These are phyloP conservation scores for Monilinia laxa DNA, from an alignment of 2,329 filamentous ascomycete species.

Conservation along the genomic window DNA sequence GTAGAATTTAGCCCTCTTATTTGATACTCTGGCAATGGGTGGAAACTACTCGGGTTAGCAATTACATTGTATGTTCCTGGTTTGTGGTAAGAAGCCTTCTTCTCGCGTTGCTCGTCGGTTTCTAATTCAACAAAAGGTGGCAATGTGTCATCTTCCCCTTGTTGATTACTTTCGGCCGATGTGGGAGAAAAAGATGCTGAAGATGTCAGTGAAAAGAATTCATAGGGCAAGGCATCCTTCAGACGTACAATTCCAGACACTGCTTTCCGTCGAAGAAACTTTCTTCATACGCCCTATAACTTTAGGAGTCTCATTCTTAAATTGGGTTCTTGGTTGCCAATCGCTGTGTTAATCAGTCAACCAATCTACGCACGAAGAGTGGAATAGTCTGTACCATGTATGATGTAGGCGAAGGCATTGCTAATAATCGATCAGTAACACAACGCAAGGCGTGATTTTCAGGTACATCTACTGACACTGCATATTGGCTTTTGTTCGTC, in stretches of 20 bases:
- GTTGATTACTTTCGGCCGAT: neutral
- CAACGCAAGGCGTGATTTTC: neutral
- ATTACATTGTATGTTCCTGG: slow-evolving; percentile 58
- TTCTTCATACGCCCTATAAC: slow-evolving; percentile 53
- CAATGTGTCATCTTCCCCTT: slow-evolving; percentile 46
- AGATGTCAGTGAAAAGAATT: neutral
- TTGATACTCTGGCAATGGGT: slow-evolving; percentile 51
- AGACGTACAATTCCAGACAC: slow-evolving; percentile 56
- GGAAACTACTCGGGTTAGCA: slow-evolving; percentile 54
- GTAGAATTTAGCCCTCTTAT: slow-evolving; percentile 27
- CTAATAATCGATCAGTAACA: slow-evolving; percentile 7
- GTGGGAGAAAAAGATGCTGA: slow-evolving; percentile 1
- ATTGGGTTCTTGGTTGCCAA: slow-evolving; percentile 56
- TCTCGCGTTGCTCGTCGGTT: slow-evolving; percentile 58
- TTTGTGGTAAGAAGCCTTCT: slow-evolving; percentile 50
- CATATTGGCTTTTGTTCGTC: slow-evolving; percentile 9
- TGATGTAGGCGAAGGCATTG: neutral
- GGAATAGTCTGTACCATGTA: neutral
- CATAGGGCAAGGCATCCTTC: neutral
- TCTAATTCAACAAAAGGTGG: slow-evolving; percentile 54
- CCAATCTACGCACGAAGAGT: neutral
- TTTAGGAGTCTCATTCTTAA: slow-evolving; percentile 53
- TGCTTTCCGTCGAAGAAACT: slow-evolving; percentile 51
- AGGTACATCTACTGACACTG: neutral
- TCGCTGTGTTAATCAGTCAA: slow-evolving; percentile 43